Evolutionary conservation across 140 eudicot species (phyloP), one percentile per base, ranked within the genome.

Genomic region (Bidens hawaiensis): DNA sequence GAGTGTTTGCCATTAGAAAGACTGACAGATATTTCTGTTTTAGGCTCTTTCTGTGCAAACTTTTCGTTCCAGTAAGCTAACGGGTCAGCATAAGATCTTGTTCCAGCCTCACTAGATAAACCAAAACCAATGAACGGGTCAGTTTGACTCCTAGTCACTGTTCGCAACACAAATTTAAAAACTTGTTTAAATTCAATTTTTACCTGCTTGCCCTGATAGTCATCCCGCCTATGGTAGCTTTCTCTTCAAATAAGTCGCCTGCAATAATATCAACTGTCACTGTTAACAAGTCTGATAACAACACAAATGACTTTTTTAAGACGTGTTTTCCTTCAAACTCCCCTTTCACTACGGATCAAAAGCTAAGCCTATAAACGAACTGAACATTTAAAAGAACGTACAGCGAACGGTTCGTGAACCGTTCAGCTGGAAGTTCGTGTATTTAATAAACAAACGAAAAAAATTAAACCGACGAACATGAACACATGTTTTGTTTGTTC

Each of bases 41-140:
- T 22, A 46, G 76, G 36, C 60, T 43, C 56, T 68, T 60, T 38
- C 25, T 13, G 57, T 4, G 41, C 70, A 19, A 30, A 64, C 67
- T 56, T 74, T 59, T 49, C 69, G 28, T 81, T 74, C 64, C 73
- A 59, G 34, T 67, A 84, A 10, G 66, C 74, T 18, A 63, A 75
- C 7, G 93, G 82, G 60, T 81, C 85, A 28, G 72, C 82, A 62
- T 68, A 84, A 28, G 93, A 84, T 49, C 51, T 76, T 22, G 73
- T 71, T 5, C 74, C 82, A 17, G 75, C 69, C 43, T 65, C 74
- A 65, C 93, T 84, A 41, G 12, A 11, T 47, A 3, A 4, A 21
- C 18, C 36, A 71, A 55, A 55, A 4, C 51, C 24, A 23, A 60
- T 2, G 17, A 17, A 31, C 1, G 30, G 30, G 41, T 45, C 16